Conservation (phyloP, 2,329 filamentous ascomycete genomes). For the Fusarium sp. region DNA sequence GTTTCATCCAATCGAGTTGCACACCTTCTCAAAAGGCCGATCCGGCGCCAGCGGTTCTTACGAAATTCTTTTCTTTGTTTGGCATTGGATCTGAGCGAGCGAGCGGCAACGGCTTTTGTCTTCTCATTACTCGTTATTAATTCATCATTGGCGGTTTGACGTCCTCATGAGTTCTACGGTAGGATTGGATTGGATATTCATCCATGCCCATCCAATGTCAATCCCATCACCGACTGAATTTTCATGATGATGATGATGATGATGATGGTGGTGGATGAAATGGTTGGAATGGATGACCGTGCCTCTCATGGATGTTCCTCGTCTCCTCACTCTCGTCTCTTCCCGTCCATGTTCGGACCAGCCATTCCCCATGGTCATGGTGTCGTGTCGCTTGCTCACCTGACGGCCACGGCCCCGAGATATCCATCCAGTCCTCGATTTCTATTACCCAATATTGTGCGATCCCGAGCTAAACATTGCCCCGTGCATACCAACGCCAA, state of each 20-base stretch:
- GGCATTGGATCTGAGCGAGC: constrained; percentile 21
- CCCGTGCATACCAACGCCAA: constrained; percentile 48
- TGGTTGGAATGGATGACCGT: constrained; percentile 17
- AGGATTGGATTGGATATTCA: constrained; percentile 10
- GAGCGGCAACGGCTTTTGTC: constrained; percentile 35
- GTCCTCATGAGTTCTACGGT: neutral
- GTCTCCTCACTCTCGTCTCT: constrained; percentile 6
- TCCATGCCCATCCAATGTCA: neutral
- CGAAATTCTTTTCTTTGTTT: constrained; percentile 41
- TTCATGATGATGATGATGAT: constrained; percentile 4
- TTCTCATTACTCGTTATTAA: constrained; percentile 36
- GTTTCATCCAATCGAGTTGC: constrained; percentile 52
- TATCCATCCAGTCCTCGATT: constrained; percentile 62
- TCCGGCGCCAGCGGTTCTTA: constrained; percentile 40
- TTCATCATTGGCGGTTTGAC: constrained; percentile 31
- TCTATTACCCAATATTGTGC: constrained; percentile 65
- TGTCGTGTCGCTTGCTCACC: constrained; percentile 49
- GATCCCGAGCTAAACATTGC: constrained; percentile 52
- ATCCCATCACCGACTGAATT: constrained; percentile 9
- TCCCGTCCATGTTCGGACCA: constrained; percentile 23
- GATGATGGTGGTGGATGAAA: neutral
- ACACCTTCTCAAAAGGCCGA: constrained; percentile 40
- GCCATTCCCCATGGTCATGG: constrained; percentile 45
- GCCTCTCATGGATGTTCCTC: constrained; percentile 5
- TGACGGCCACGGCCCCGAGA: constrained; percentile 45